Base-by-base conservation (phyloP, 1,284 basidiomycete genomes). In the Ganoderma leucocontextum region DNA sequence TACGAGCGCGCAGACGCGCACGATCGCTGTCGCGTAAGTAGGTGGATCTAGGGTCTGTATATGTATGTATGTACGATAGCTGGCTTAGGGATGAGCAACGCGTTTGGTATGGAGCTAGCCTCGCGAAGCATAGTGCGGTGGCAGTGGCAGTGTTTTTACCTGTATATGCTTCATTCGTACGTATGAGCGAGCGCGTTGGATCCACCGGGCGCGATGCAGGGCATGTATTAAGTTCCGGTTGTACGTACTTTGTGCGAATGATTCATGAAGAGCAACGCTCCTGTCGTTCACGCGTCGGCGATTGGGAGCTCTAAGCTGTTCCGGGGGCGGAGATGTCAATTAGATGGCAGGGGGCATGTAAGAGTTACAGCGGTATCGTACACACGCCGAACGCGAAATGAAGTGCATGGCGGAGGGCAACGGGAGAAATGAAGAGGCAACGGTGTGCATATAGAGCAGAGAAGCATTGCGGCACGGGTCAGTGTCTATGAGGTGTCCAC, bases 1-100 rank as follows among this genome's bases (percentile, higher is more conserved):
- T 4, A 22, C 63, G 9, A 62, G 49, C 10, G 25, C 13, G 25
- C 52, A 55, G n/a, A 41, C 68, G 53, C 65, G 66, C 36, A 69
- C 75, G 29, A 73, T 78, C 62, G 75, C 75, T 15, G 77, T 77
- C 9, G 77, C 73, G 41, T 78, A 64, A 22, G 22, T 8, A 10
- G 29, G 39, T 2, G 22, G 47, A 49, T 49, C 47, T 49, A 49
- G 47, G 47, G 47, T 49, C 44, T 47, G n/a, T 49, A 10, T 22
- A 22, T 42, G 7, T 42, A 7, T 10, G 22, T 41, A 17, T 49
- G 47, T 49, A 49, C 47, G 47, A 49, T 49, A 25, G 47, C 47
- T 49, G 12, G 41, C 2, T 41, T 9, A 22, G 44, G 22, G 19
- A 22, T 4, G 47, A 49, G 22, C 22, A 12, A 25, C 22, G 35